Base-by-base conservation (phyloP, 306 rosid genomes). In the Myrica gale region DNA sequence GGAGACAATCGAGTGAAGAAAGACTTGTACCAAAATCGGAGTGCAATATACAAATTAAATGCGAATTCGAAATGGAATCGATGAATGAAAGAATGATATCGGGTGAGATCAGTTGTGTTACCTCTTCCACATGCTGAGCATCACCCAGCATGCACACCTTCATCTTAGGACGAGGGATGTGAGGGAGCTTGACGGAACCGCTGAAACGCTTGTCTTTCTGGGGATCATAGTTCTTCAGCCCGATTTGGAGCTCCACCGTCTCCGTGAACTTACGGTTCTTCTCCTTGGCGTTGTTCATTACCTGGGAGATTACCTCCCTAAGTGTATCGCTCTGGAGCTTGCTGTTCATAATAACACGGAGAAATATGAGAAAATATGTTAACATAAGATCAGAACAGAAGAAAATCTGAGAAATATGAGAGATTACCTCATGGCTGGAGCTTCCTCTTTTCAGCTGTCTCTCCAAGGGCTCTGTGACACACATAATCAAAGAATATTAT, bases 111-210 rank as follows among this genome's bases (percentile, higher is more conserved):
- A 46, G n/a, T n/a, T 57, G 20, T 17, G 55, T 79, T 2, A 92
- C 97, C 97, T 92, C 97, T 71, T 92, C 97, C 39, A 92, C 96
- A 54, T 92, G 97, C 72, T 87, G 93, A 47, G 97, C 97, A 83
- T 92, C 97, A 23, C 97, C 97, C 52, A 92, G 96, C 97, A 92
- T 92, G 79, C 97, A 92, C 9, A 92, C 80, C 69, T 87, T 92
- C 97, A 92, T 92, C 85, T 90, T 90, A 7, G 97, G 97, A 8
- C 97, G 87, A 46, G 97, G 97, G 10, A 92, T 92, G 77, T 92
- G 93, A 0, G 96, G 97, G 84, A 92, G 76, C 77, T 86, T 90
- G 7, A 92, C 96, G 12, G 96, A 90, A 23, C 96, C 97, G 52
- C 96, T 90, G 63, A 92, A 92, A 45, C 97, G 93, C 85, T 92